Evolutionary conservation across 306 rosid genomes (phyloP), one percentile per base, ranked within the genome.

Genomic region (Fragaria nilgerrensis): DNA sequence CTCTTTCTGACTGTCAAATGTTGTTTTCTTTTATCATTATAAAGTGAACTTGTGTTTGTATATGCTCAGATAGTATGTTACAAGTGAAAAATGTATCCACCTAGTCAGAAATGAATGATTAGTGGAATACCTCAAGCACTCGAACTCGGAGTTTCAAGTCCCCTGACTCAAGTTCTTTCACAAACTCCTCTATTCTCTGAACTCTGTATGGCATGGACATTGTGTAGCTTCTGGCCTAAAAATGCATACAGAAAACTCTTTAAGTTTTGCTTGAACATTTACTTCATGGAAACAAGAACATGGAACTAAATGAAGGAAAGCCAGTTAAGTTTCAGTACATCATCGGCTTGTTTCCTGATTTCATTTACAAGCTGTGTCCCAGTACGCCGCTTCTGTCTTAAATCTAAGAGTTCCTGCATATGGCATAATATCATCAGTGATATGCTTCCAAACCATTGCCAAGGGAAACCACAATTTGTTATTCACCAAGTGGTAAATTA

Each of bases 181-280:
- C 92, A 81, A 96, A 89, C 80, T 92, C 98, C 84, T 96, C 98
- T 68, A 96, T 96, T 69, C 79, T 84, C 84, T 95, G 98, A 76
- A 96, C 94, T 87, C 96, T 89, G 82, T 83, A 96, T 63, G 99
- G 99, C 99, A 96, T 96, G 81, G 99, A 92, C 36, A 96, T 88
- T 55, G 99, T 82, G 78, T 85, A 84, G 76, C 84, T 85, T 91
- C 98, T 86, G 14, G 89, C 99, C 97, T 95, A 79, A 69, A 76
- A 82, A 63, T 78, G 59, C 79, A 69, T 50, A 9, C 76, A 70
- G 7, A 23, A 39, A 58, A 58, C 5, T 63, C 12, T 32, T 32
- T 61, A 61, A 5, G 19, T 73, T 73, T 9, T 75, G 10, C 47
- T 62, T 62, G 7, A 62, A 61, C 32, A 53, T 68, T 9, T 45